These are phyloP conservation scores for Cicer arietinum DNA, from an alignment of 306 rosid species.

Conservation along the genomic window DNA sequence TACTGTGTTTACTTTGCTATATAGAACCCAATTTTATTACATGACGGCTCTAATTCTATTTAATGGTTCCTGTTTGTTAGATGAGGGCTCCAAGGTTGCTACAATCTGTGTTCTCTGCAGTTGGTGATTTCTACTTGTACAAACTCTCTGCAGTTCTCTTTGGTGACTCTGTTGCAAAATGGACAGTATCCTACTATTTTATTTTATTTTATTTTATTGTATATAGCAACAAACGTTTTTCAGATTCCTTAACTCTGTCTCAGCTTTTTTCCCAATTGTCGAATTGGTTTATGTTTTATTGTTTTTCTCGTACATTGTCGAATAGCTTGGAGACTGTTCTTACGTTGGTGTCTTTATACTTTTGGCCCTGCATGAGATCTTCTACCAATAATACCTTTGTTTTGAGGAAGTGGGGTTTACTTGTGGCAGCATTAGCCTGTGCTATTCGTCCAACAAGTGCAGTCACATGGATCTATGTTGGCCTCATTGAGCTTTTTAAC, in stretches of 20 bases:
- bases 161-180: constrained; percentile 69
- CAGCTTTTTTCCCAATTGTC: constrained; percentile 87
- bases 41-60: background rate
- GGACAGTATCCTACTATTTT: constrained; percentile 82
- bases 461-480: constrained; percentile 81
- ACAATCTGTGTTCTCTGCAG: constrained; percentile 74
- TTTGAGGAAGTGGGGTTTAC: constrained; percentile 83
- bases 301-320: constrained; percentile 79
- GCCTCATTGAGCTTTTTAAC: constrained; percentile 69
- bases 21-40: background rate
- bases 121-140: constrained; percentile 85
- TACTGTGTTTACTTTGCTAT: background rate
- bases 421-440: constrained; percentile 79
- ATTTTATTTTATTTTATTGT: constrained; percentile 9
- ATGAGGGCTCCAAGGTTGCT: constrained; percentile 81
- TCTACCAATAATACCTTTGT: constrained; percentile 44
- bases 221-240: background rate
- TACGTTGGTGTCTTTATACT: constrained; percentile 77
- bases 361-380: constrained; percentile 87
- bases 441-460: constrained; percentile 91
- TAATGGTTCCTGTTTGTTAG: constrained; percentile 51
- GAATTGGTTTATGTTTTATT: constrained; percentile 90
- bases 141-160: constrained; percentile 70
- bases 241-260: constrained; percentile 47
- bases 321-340: constrained; percentile 91